Base-by-base conservation (phyloP, 371 early-diverging fungal genomes). In the Mortierella polycephala region DNA sequence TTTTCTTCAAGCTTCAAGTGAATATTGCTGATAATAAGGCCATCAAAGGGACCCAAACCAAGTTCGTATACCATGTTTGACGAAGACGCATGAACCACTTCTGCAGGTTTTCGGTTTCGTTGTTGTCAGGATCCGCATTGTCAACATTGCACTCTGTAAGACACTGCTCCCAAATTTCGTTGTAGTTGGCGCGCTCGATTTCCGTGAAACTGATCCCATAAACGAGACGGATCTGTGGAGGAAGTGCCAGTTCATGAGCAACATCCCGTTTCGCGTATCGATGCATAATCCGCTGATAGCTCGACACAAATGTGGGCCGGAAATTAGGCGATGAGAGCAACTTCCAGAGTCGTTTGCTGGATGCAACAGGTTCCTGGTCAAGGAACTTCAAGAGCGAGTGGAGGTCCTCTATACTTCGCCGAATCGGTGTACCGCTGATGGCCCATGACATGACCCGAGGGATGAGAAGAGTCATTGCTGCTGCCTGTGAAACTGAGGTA, bases 401-500 rank as follows among this genome's bases (percentile, higher is more conserved):
- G 13, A 93, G 69, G 59, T 93, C 91, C 8, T 73, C 70, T 8
- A 82, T 72, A 14, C 83, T 82, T 8, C 77, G 62, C 39, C 81
- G 84, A 42, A 89, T 82, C 0, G 93, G 93, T 18, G 93, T 93
- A 0, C 93, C 93, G 6, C 90, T 90, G n/a, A 92, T 87, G 14
- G 87, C 88, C 93, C 93, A 92, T 0, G 89, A 74, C 70, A 89
- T 82, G 57, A 84, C 82, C 5, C 89, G 81, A 3, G 91, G 89
- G 23, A 92, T 84, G 41, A 82, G 30, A 10, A 82, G 74, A 8
- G 90, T 88, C 86, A 92, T 88, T 39, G 85, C 82, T 16, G 85
- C 82, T 1, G 87, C 83, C 13, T 80, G 65, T 0, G 85, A 69
- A 0, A 67, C 68, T 13, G 81, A 61, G 0, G 82, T 55, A 0